Base-by-base conservation (phyloP, 2,329 filamentous ascomycete species). In the Pseudogymnoascus pannorum region DNA sequence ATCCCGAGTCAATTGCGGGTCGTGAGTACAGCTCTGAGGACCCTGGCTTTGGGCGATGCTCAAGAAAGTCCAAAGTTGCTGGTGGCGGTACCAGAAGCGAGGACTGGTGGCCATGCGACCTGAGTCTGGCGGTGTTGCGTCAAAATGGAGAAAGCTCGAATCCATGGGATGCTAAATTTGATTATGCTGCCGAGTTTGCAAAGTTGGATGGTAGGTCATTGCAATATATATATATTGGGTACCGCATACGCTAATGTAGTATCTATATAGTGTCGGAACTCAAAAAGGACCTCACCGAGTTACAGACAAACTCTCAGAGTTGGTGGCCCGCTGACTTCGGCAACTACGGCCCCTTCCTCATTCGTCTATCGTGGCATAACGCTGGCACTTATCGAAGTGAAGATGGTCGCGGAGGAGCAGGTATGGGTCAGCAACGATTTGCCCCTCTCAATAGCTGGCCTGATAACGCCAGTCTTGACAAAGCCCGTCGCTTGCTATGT, bases 241-340 rank as follows among this genome's bases (percentile, higher is more conserved):
- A 26, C 4, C 9, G 57, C 24, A 29, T 29, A 29, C 18, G 11
- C 42, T 54, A n/a, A 40, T 35, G 48, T 29, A 48, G 35, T 8
- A 11, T n/a, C 18, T 31, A 60, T 36, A 18, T 38, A 69, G 67
- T 67, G 38, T 35, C 61, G 9, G 81, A 72, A 12, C 70, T 85
- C 64, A 85, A 85, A 78, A 79, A 82, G 71, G 82, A 85, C 67
- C 72, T 85, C 26, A 71, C 76, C 44, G 75, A 73, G 31, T 66
- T 85, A 68, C 82, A 85, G 81, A 85, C 80, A 62, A 78, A 84
- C 70, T 84, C 81, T 12, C 81, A 85, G 71, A 79, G 82, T 35
- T 85, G 78, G 77, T 85, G 82, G 82, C 82, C 82, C 1, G 82
- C 82, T 24, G 82, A 85, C 68, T 84, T 83, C 67, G 82, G 82